A percentile compares a stretch with the other conserved stretches of the same genome.
These are phyloP conservation scores for Backusella circina DNA, from an alignment of 192 early-diverging fungal species.

Conservation along the genomic window DNA sequence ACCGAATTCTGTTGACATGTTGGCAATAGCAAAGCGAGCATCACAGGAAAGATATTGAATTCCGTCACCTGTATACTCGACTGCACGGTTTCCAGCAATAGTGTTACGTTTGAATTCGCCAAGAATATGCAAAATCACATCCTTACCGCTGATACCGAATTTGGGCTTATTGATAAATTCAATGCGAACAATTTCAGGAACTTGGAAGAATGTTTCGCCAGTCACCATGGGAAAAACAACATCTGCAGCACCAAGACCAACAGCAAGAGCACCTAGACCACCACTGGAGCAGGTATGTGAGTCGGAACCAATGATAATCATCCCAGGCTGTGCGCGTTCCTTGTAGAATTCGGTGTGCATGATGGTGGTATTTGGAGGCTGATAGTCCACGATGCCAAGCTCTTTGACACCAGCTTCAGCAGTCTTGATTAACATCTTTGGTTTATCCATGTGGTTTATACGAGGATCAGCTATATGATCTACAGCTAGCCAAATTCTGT, in stretches of 20 bases:
- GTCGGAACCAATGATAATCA: constrained; percentile 78
- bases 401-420: constrained; percentile 68
- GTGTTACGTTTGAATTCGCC: constrained; percentile 84
- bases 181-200: constrained; percentile 78
- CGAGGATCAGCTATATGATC: constrained; percentile 78
- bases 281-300: constrained; percentile 83
- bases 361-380: constrained; percentile 76
- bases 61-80: constrained; percentile 74
- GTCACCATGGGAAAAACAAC: constrained; percentile 82
- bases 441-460: constrained; percentile 69
- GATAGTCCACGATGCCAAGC: constrained; percentile 66
- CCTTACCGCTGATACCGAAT: constrained; percentile 83
- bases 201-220: constrained; percentile 81
- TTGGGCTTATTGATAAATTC: constrained; percentile 65
- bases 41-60: constrained; percentile 80
- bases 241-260: constrained; percentile 79
- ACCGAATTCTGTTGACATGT: constrained; percentile 87
- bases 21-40: constrained; percentile 76
- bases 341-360: constrained; percentile 85
- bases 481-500: constrained; percentile 80
- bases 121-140: constrained; percentile 75
- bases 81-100: constrained; percentile 75
- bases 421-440: constrained; percentile 60
- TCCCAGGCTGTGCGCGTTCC: constrained; percentile 76
- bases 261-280: constrained; percentile 73